Conservation (phyloP, 2,329 filamentous ascomycete species). For the Phialophora expanda region DNA sequence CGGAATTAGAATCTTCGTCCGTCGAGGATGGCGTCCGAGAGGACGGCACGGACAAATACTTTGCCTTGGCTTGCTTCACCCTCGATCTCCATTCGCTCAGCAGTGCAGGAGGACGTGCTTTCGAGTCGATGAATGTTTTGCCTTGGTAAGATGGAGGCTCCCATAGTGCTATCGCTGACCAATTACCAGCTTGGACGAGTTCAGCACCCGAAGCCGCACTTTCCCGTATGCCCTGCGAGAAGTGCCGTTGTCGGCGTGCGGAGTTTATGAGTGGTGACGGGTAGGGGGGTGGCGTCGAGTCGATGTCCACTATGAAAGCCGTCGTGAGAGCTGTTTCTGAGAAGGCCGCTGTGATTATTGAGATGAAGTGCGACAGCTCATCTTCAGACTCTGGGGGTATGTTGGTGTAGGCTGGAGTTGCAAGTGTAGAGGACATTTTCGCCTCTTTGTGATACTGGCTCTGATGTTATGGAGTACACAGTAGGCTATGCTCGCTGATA, state of each 20-base stretch:
- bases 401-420: constrained; percentile 14
- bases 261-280: constrained; percentile 28
- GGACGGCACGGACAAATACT: constrained; percentile 21
- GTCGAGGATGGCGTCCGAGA: neutral
- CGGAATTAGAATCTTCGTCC: constrained; percentile 12
- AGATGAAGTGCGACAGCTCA: constrained; percentile 32
- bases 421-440: constrained; percentile 5
- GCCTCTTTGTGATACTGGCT: neutral
- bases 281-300: constrained; percentile 34
- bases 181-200: constrained; percentile 37
- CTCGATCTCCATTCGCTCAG: constrained; percentile 32
- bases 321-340: constrained; percentile 28
- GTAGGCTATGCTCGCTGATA: neutral
- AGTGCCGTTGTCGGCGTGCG: constrained; percentile 31
- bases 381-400: constrained; percentile 21
- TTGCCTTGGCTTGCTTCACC: constrained; percentile 33
- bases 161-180: constrained; percentile 37
- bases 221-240: constrained; percentile 32
- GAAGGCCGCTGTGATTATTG: constrained; percentile 35
- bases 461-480: neutral
- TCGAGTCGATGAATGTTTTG: constrained; percentile 34
- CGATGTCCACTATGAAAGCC: constrained; percentile 36
- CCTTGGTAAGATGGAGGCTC: constrained; percentile 34
- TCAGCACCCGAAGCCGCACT: constrained; percentile 33
- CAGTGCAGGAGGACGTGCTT: constrained; percentile 24